Evolutionary conservation across 306 rosid genomes (phyloP).

Genomic region (Begonia masoniana): DNA sequence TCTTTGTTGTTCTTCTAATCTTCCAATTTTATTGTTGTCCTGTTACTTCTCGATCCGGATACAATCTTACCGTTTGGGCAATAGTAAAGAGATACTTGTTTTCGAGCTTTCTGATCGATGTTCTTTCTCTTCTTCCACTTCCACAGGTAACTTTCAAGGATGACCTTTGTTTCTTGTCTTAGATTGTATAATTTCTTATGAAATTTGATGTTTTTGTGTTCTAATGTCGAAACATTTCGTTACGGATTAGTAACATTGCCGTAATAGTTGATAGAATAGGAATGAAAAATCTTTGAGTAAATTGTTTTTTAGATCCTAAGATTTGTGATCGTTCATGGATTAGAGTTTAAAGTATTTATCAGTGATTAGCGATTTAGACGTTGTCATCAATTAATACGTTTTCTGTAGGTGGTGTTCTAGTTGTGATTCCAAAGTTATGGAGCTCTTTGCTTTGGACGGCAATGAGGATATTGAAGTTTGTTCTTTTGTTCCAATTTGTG

Average conservation of each 20-base stretch:
- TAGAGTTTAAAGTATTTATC: no score
- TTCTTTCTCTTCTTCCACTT: constrained; percentile 14
- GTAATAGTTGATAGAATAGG: no score
- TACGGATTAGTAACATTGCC: no score
- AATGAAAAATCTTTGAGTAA: no score
- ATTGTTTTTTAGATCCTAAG: no score
- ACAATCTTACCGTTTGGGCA: neutral
- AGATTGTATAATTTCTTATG: neutral
- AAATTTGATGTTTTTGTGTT: no score
- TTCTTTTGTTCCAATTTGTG: constrained; percentile 11
- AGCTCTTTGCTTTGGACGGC: neutral
- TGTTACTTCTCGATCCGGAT: neutral
- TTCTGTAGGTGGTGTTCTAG: neutral
- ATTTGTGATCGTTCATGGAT: no score
- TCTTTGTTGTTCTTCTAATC: constrained; percentile 1
- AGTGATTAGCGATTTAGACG: no score
- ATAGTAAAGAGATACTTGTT: constrained; percentile 2
- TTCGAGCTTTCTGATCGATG: constrained; percentile 2
- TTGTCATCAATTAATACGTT: no score
- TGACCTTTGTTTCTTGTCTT: neutral
- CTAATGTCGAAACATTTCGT: neutral
- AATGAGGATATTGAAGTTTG: neutral
- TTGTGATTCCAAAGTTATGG: neutral
- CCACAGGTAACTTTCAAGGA: constrained; percentile 5
- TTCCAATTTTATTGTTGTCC: constrained; percentile 3